Evolutionary conservation across 2,329 filamentous ascomycete species (phyloP), one percentile per base, ranked within the genome.

Genomic region (Zymoseptoria tritici): DNA sequence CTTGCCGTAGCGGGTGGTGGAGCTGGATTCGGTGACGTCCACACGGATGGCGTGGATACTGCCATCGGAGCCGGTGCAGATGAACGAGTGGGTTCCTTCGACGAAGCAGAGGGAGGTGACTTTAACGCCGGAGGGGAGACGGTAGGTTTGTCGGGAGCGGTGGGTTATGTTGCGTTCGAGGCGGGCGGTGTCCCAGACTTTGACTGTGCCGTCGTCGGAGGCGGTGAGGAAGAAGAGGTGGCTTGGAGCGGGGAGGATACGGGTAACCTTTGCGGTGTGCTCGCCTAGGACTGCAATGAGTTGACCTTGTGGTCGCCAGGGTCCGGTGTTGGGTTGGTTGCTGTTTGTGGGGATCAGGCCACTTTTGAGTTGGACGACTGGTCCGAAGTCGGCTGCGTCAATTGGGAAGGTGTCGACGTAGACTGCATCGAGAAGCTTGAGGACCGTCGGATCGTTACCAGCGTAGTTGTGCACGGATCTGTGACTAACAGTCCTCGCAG

Each of bases 211-310:
- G 74, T 99, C 94, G 69, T 96, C 90, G 9, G 92, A 93, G 6
- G 87, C 93, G 0, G 94, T 97, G 59, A 97, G 82, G 74, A 99
- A 99, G 76, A 99, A 99, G 4, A 87, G 79, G 72, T 99, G 93
- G 70, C 99, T 94, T 0, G 93, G 91, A 1, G 94, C 87, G 7
- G 91, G 84, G 2, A 89, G 80, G 9, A 97, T 84, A 9, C 92
- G 85, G 69, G 89, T 96, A 64, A 97, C 85, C 7, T 90, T 84
- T 0, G 85, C 90, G 26, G 81, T 86, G 71, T 99, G 94, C 72
- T 99, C 94, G 1, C 89, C 85, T 70, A 97, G 91, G 0, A 90
- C 90, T 1, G 92, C 91, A 20, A 97, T 88, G 8, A 97, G 80
- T 56, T 85, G 87, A 1, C 94, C 92, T 57, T 86, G 84, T 0